Base-by-base conservation (phyloP, 2,329 filamentous ascomycete species). In the Neopestalotiopsis sp. region DNA sequence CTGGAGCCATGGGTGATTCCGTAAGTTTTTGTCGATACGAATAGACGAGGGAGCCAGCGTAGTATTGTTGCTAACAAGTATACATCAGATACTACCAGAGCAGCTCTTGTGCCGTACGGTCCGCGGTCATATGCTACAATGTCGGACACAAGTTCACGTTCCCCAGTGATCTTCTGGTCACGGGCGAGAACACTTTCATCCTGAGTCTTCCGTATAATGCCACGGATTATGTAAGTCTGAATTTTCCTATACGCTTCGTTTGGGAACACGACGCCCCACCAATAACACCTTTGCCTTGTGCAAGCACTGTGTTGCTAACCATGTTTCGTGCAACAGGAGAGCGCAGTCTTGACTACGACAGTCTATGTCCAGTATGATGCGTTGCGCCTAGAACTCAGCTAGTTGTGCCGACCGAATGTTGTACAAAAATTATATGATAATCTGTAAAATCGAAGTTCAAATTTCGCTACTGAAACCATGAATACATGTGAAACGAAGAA, bases 321-420 rank as follows among this genome's bases (percentile, higher is more conserved):
- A 24, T 20, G 5, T 12, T 28, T 28, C 24, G 2, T 6, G 40
- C 10, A 7, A 7, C 84, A 85, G 17, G 88, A 91, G 78, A 84
- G 84, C 38, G 89, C 89, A 0, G 65, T 90, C 9, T 72, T 91
- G 68, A 84, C 88, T 0, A 78, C 79, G 58, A 84, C 83, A 0
- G 81, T 89, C 0, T 91, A 91, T 76, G 85, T 91, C 5, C 89
- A 91, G 79, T 91, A 92, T 71, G 89, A 91, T 78, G 89, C 90
- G 2, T 73, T 91, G 74, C 81, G 89, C 65, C 73, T 91, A 61
- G 89, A 91, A 74, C 75, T 91, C 12, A 67, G 61, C 42, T 64
- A 40, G 40, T 38, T 10, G 10, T 38, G 24, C 24, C 24, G 24
- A 28, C 10, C 12, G 13, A 14, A 7, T 6, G 49, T 56, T n/a